Conservation (phyloP, 2,329 filamentous ascomycete genomes). For the Sarocladiaceae sp. region DNA sequence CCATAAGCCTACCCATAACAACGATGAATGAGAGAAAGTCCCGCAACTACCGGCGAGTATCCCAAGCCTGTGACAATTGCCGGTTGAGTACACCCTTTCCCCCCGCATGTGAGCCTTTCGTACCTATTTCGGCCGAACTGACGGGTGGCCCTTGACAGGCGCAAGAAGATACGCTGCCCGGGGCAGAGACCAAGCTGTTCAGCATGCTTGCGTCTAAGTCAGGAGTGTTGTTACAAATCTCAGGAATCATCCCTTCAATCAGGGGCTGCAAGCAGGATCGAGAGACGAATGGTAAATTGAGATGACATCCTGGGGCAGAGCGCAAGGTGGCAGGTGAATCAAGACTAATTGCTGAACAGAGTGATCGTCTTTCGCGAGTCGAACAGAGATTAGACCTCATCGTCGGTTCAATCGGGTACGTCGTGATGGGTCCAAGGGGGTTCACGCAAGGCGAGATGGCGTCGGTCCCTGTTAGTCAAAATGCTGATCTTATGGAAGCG, state of each 20-base stretch:
- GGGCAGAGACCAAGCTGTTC: conserved; percentile 5
- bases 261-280: not conserved
- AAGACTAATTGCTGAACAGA: not conserved
- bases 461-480: too few species aligned
- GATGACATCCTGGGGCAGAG: too few species aligned
- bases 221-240: not conserved
- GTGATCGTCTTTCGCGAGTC: not conserved
- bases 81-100: not conserved
- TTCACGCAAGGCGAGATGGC: not conserved
- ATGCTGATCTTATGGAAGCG: too few species aligned
- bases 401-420: not conserved
- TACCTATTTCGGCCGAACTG: too few species aligned
- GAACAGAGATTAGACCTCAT: conserved; percentile 2
- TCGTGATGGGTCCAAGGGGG: not conserved
- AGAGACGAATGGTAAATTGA: not conserved
- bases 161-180: conserved; percentile 9
- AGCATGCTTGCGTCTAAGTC: not conserved
- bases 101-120: too few species aligned
- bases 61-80: conserved; percentile 9
- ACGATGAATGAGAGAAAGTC: conserved; percentile 1
- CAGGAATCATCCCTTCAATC: not conserved
- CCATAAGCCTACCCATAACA: too few species aligned
- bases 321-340: too few species aligned
- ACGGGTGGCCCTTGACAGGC: not conserved
- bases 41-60: not conserved